Evolutionary conservation across 2,329 filamentous ascomycete genomes (phyloP).

Genomic region (Catunica adiposa): DNA sequence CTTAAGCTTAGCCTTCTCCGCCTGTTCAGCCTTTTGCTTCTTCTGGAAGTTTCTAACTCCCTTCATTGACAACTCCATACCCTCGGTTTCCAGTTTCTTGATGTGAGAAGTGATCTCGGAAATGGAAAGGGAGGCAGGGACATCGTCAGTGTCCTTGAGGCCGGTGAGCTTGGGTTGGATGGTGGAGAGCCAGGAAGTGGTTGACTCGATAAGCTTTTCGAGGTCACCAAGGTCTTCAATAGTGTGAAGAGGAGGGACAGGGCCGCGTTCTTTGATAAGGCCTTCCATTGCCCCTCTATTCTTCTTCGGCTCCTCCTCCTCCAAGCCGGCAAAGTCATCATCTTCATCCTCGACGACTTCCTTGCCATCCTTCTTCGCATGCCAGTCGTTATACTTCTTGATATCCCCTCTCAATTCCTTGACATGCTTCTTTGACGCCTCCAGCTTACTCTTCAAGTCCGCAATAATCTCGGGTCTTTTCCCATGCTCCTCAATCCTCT

Average conservation of each 20-base stretch:
- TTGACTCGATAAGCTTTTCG: constrained; percentile 43
- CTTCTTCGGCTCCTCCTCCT: constrained; percentile 43
- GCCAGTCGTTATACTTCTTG: constrained; percentile 45
- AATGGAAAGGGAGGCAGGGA: constrained; percentile 54
- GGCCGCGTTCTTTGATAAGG: constrained; percentile 29
- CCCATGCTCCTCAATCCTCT: constrained; percentile 53
- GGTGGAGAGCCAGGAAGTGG: constrained; percentile 57
- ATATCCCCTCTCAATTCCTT: constrained; percentile 55
- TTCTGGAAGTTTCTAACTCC: constrained; percentile 41
- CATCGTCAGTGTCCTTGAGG: constrained; percentile 54
- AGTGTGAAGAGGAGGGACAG: constrained; percentile 51
- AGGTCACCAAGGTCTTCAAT: constrained; percentile 54
- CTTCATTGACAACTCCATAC: constrained; percentile 55
- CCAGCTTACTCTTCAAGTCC: constrained; percentile 51
- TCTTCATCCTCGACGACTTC: constrained; percentile 24
- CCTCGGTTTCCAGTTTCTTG: constrained; percentile 53
- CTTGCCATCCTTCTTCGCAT: constrained; percentile 21
- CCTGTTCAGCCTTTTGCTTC: constrained; percentile 30
- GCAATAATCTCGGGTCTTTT: constrained; percentile 56
- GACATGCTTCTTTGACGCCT: constrained; percentile 54
- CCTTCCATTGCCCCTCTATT: constrained; percentile 27
- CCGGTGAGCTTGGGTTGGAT: constrained; percentile 55
- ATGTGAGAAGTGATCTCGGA: constrained; percentile 56
- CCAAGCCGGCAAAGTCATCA: constrained; percentile 55
- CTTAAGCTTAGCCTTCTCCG: constrained; percentile 26